Evolutionary conservation across 495 filamentous ascomycete genomes (phyloP).

Genomic region (Evernia prunastri): DNA sequence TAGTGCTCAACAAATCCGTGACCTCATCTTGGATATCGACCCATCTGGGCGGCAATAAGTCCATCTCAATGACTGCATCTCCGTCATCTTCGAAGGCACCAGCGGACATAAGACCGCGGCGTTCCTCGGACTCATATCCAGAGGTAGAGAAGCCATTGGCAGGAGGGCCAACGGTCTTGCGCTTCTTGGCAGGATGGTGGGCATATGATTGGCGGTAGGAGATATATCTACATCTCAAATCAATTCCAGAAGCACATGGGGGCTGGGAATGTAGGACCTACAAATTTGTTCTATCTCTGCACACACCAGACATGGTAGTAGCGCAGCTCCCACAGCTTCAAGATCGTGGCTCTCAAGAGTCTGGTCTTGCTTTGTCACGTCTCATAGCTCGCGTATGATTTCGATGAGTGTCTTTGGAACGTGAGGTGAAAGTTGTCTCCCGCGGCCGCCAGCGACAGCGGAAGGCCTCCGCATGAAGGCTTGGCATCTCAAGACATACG

Average conservation of each 20-base stretch:
- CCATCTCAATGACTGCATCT: conserved; percentile 97
- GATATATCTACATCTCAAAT: conserved; percentile 64
- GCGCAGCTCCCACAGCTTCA: not conserved
- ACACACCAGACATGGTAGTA: conserved; percentile 55
- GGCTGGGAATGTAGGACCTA: conserved; percentile 29
- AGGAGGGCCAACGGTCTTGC: conserved; percentile 55
- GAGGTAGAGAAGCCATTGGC: conserved; percentile 68
- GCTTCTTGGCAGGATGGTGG: conserved; percentile 85
- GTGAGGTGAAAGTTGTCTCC: not conserved
- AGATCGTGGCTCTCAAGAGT: not conserved
- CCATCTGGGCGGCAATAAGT: conserved; percentile 91
- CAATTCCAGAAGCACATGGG: conserved; percentile 12
- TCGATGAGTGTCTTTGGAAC: not conserved
- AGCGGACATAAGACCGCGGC: conserved; percentile 76
- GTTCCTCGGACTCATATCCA: conserved; percentile 62
- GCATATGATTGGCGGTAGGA: conserved; percentile 98
- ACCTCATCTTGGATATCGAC: conserved; percentile 93
- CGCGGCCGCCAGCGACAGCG: not conserved
- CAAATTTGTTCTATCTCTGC: conserved; percentile 98
- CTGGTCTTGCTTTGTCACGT: not conserved
- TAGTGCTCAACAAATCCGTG: conserved; percentile 68
- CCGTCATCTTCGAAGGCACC: conserved; percentile 78
- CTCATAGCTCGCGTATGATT: not conserved
- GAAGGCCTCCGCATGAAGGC: not conserved
- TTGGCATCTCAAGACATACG: not conserved